Conservation (phyloP, 225 moss, liverwort and hornwort species). For the Pleurozium schreberi region DNA sequence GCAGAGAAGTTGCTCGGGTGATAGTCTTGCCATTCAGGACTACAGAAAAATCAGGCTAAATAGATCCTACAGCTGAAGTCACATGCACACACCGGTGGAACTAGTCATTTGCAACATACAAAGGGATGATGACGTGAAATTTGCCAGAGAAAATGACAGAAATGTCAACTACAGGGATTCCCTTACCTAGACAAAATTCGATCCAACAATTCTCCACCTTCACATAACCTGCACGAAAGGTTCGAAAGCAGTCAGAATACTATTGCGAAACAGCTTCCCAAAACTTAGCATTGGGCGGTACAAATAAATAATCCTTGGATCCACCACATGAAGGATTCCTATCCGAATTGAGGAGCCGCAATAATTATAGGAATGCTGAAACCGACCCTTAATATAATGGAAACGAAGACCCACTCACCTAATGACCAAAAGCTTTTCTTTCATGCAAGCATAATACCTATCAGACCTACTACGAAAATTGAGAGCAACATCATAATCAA, state of each 20-base stretch:
- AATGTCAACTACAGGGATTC: background rate
- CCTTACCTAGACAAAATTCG: slow-evolving; percentile 80
- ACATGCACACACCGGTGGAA: background rate
- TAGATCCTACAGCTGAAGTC: background rate
- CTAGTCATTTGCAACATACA: background rate
- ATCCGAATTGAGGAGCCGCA: background rate
- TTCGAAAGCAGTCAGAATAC: background rate
- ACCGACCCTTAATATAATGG: background rate
- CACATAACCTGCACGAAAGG: slow-evolving; percentile 59
- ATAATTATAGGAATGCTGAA: background rate
- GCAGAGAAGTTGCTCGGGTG: background rate
- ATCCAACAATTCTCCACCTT: slow-evolving; percentile 92
- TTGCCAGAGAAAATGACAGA: background rate
- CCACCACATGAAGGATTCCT: background rate
- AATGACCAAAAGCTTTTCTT: background rate
- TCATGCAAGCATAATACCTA: background rate
- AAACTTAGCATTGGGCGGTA: background rate
- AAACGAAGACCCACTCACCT: background rate
- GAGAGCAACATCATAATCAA: background rate
- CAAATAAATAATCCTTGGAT: background rate
- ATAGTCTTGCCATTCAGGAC: background rate
- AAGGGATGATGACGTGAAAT: background rate
- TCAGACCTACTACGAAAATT: background rate
- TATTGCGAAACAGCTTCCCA: background rate
- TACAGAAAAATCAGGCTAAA: background rate